These are phyloP conservation scores for Geosmithia flava DNA, from an alignment of 2,329 filamentous ascomycete genomes.

Conservation along the genomic window DNA sequence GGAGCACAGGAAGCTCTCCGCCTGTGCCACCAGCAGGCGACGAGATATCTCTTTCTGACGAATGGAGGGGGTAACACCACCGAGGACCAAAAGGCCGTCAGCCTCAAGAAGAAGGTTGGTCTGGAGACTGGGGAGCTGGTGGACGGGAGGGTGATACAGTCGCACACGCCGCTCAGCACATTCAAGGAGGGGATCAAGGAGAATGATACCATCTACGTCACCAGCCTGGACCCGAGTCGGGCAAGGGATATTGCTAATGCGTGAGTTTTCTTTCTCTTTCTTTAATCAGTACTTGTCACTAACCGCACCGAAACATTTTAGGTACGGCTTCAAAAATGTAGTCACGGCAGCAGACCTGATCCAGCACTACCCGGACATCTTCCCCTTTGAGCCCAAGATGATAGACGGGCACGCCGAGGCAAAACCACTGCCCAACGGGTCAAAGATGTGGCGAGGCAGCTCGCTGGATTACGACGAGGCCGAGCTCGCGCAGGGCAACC, in stretches of 20 bases:
- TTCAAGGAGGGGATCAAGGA: constrained; percentile 27
- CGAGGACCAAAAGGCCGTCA: constrained; percentile 36
- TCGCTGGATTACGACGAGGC: neutral
- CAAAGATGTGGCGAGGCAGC: neutral
- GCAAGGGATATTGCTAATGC: constrained; percentile 63
- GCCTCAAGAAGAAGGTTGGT: constrained; percentile 18
- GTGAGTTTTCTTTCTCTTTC: constrained; percentile 18
- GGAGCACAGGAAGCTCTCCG: constrained; percentile 63
- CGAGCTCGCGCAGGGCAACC: neutral
- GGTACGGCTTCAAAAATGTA: constrained; percentile 66
- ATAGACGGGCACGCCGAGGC: neutral
- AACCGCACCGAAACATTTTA: constrained; percentile 5
- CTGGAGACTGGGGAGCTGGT: constrained; percentile 19
- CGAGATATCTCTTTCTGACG: constrained; percentile 89
- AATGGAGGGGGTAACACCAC: constrained; percentile 78
- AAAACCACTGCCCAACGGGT: neutral
- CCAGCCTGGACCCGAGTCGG: constrained; percentile 54
- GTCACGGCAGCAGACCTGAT: constrained; percentile 80
- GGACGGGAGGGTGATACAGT: constrained; percentile 47
- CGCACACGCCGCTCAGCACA: constrained; percentile 75
- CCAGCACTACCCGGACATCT: constrained; percentile 59
- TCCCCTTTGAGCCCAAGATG: constrained; percentile 55
- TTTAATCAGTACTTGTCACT: neutral
- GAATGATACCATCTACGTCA: constrained; percentile 52
- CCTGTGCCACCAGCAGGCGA: constrained; percentile 59